Percentiles rank a stretch among this genome's conserved stretches.
These are phyloP conservation scores for Avena sativa DNA, from an alignment of 176 grass and related monocot genomes.

Conservation along the genomic window DNA sequence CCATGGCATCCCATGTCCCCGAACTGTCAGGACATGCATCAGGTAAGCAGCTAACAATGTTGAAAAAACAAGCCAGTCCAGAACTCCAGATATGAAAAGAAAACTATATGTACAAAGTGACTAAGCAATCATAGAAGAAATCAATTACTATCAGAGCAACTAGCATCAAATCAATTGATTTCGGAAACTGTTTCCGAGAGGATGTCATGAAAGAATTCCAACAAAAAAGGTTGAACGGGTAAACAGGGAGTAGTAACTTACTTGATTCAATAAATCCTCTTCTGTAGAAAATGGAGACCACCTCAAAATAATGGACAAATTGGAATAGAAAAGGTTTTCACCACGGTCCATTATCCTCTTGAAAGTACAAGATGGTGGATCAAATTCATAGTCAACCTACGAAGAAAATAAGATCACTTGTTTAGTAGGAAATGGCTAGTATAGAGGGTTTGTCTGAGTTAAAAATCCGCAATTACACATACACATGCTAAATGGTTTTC, in stretches of 20 bases:
- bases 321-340: slow-evolving; percentile 63
- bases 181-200: background rate
- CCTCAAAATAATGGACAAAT: slow-evolving; percentile 65
- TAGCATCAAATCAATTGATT: slow-evolving; percentile 18
- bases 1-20: slow-evolving; percentile 45
- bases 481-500: background rate
- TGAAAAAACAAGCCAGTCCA: slow-evolving; percentile 4
- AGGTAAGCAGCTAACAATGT: slow-evolving; percentile 21
- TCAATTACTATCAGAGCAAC: slow-evolving; percentile 7
- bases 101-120: background rate
- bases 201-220: background rate
- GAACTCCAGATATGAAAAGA: background rate
- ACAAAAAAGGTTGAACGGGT: background rate
- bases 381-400: slow-evolving; percentile 82
- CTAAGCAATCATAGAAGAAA: slow-evolving; percentile 3
- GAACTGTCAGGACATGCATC: slow-evolving; percentile 41
- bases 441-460: slow-evolving; percentile 17
- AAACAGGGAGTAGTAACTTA: slow-evolving; percentile 36
- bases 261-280: slow-evolving; percentile 68
- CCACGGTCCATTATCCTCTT: slow-evolving; percentile 50
- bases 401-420: slow-evolving; percentile 26
- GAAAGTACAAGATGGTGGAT: slow-evolving; percentile 47
- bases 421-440: slow-evolving; percentile 28
- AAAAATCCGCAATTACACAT: slow-evolving; percentile 3
- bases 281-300: slow-evolving; percentile 77